Evolutionary conservation across 1,139 yeast species (phyloP).

Genomic region (Saccharomycopsis hybrid): DNA sequence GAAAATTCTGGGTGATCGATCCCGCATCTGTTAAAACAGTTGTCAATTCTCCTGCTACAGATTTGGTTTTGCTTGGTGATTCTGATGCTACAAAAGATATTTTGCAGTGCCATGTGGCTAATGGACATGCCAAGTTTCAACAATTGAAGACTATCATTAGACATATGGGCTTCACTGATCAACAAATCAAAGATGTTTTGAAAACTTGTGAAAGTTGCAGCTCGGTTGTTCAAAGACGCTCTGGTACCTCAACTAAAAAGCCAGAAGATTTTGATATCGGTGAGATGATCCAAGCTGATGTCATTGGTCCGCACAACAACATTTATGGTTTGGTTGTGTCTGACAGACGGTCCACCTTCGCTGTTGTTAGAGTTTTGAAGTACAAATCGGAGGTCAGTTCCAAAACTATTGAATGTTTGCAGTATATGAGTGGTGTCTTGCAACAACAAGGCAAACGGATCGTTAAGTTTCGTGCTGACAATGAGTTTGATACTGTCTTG

Average conservation of each 20-base stretch:
- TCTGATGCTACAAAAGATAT: neutral
- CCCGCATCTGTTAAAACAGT: neutral
- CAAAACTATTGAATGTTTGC: neutral
- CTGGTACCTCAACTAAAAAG: neutral
- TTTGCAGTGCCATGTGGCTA: neutral
- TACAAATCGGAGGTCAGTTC: neutral
- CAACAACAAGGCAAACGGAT: neutral
- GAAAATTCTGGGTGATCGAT: neutral
- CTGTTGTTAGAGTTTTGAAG: neutral
- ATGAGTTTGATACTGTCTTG: neutral
- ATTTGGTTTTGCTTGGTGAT: neutral
- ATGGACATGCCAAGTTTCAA: neutral
- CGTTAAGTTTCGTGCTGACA: neutral
- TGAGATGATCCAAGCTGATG: constrained; percentile 4
- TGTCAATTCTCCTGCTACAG: neutral
- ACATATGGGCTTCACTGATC: neutral
- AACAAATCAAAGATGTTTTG: neutral
- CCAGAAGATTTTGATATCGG: neutral
- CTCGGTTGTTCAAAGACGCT: neutral
- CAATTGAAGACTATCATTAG: neutral
- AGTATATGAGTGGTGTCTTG: neutral
- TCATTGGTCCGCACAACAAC: constrained; percentile 1
- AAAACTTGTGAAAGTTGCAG: neutral
- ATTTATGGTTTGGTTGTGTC: constrained; percentile 1
- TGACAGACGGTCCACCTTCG: neutral